Evolutionary conservation across 2,329 filamentous ascomycete genomes (phyloP).

Genomic region (Paraphoma chrysanthemicola): DNA sequence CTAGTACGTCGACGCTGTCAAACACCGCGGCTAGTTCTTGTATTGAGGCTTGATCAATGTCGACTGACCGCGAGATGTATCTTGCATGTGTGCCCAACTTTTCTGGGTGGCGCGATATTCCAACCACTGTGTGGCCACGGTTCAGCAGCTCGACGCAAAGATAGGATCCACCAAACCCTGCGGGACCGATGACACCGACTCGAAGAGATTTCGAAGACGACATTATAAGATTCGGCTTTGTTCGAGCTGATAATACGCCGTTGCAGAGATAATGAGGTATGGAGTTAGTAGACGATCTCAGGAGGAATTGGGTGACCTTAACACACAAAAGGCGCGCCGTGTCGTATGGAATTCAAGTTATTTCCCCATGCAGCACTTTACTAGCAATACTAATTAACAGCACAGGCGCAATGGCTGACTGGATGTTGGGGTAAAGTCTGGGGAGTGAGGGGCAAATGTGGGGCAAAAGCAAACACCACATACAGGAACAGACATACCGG

Average conservation of each 20-base stretch:
- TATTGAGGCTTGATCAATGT: constrained; percentile 34
- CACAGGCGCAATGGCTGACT: too few relatives aligned
- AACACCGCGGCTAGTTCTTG: constrained; percentile 35
- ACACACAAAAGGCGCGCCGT: too few relatives aligned
- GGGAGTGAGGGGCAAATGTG: constrained; percentile 39
- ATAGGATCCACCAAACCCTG: constrained; percentile 45
- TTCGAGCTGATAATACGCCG: not conserved
- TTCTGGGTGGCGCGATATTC: constrained; percentile 41
- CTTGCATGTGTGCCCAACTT: constrained; percentile 39
- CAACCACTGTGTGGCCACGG: constrained; percentile 43
- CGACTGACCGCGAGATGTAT: constrained; percentile 35
- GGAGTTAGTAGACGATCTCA: too few relatives aligned
- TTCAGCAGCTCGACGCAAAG: constrained; percentile 42
- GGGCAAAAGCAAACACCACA: constrained; percentile 20
- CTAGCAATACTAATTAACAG: too few relatives aligned
- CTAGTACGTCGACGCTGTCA: constrained; percentile 37
- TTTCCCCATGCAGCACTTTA: too few relatives aligned
- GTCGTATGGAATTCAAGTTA: too few relatives aligned
- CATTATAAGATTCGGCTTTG: constrained; percentile 5
- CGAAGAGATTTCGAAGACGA: constrained; percentile 12
- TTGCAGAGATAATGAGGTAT: too few relatives aligned
- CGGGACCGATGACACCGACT: constrained; percentile 42
- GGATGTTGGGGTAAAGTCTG: constrained; percentile 24
- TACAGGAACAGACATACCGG: constrained; percentile 1
- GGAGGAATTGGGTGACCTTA: too few relatives aligned